Evolutionary conservation across 2,329 filamentous ascomycete species (phyloP).

Genomic region (Scedosporium dehoogii): DNA sequence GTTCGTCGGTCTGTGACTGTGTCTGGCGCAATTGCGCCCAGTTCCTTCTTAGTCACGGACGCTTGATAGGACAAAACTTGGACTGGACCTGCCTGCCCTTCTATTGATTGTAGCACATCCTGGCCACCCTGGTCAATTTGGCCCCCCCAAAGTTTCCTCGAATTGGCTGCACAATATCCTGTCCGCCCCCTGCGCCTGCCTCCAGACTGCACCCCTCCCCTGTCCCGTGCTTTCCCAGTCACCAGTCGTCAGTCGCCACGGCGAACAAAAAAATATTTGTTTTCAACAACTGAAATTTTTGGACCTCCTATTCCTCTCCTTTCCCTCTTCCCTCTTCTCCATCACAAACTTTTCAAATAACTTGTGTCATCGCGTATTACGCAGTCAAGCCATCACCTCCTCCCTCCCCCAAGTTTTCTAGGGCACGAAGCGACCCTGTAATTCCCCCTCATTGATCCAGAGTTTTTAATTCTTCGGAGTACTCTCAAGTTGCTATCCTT

Average conservation of each 20-base stretch:
- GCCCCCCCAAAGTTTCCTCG: not conserved
- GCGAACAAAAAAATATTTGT: constrained; percentile 7
- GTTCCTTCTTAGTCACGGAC: not conserved
- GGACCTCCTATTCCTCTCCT: constrained; percentile 5
- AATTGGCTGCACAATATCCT: not conserved
- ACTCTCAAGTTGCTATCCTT: constrained; percentile 26
- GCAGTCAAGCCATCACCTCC: constrained; percentile 26
- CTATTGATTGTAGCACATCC: not conserved
- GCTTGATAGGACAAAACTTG: not conserved
- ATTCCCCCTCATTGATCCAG: constrained; percentile 41
- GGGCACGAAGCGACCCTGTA: constrained; percentile 85
- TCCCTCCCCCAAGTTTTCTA: constrained; percentile 46
- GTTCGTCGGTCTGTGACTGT: not conserved
- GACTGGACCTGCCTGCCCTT: not conserved
- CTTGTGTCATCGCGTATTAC: constrained; percentile 17
- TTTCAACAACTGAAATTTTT: constrained; percentile 1
- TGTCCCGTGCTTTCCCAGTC: constrained; percentile 5
- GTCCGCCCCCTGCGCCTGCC: constrained; percentile 2
- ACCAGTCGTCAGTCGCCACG: constrained; percentile 6
- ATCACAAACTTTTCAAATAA: constrained; percentile 7
- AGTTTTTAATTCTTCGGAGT: constrained; percentile 32
- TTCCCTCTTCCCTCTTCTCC: not conserved
- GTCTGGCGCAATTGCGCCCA: not conserved
- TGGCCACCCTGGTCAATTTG: not conserved
- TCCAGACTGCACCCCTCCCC: not conserved